Evolutionary conservation across 2,329 filamentous ascomycete genomes (phyloP).

Genomic region (Immersiporthe knoxdaviesiana): DNA sequence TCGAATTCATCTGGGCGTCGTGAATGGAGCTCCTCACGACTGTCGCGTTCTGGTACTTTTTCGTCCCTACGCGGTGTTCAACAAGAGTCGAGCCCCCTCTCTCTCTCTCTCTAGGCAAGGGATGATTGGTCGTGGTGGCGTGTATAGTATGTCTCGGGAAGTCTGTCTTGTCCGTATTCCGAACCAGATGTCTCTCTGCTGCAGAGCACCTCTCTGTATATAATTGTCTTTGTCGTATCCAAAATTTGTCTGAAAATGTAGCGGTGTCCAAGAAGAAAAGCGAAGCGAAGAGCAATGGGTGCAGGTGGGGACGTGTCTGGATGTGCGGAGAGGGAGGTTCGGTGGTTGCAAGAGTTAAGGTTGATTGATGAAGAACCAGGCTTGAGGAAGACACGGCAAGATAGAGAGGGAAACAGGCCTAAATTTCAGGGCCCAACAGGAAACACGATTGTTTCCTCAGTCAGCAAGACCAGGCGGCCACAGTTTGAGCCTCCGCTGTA

Average conservation of each 20-base stretch:
- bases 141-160: neutral
- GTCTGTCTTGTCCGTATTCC: neutral
- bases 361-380: neutral
- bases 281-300: neutral
- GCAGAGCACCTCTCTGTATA: neutral
- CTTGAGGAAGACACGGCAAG: neutral
- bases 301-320: constrained; percentile 18
- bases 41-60: constrained; percentile 8
- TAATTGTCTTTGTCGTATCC: constrained; percentile 5
- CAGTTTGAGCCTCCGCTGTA: neutral
- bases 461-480: neutral
- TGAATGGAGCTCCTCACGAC: constrained; percentile 23
- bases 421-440: constrained; percentile 11
- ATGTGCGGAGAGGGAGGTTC: constrained; percentile 9
- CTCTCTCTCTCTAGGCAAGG: constrained; percentile 3
- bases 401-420: neutral
- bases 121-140: neutral
- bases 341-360: neutral
- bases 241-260: constrained; percentile 1
- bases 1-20: constrained; percentile 16
- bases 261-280: constrained; percentile 6
- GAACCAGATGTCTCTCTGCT: neutral
- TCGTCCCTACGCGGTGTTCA: neutral
- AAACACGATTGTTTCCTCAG: constrained; percentile 9
- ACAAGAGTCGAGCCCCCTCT: neutral